These are phyloP conservation scores for Trichosporon coremiiforme DNA, from an alignment of 1,284 basidiomycete species.

Conservation along the genomic window DNA sequence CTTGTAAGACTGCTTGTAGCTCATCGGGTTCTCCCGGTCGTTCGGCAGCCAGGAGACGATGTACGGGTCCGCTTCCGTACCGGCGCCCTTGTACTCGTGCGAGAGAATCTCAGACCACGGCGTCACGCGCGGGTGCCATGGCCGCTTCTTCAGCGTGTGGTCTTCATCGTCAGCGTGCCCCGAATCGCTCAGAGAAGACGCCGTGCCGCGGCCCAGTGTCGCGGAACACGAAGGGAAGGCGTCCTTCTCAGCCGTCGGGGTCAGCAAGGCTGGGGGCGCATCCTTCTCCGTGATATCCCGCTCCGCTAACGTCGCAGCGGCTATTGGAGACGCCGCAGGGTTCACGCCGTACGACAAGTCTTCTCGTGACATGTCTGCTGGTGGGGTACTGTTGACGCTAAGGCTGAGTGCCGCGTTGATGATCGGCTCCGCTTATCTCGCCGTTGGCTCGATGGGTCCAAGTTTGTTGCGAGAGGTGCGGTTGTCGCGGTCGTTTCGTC, in stretches of 20 bases:
- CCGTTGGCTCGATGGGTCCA: neutral
- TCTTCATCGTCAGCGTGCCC: constrained; percentile 12
- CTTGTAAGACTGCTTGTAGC: constrained; percentile 37
- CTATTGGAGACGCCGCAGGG: neutral
- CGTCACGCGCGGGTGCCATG: constrained; percentile 23
- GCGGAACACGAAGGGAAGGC: neutral
- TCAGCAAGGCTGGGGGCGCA: neutral
- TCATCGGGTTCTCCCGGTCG: constrained; percentile 44
- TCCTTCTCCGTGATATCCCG: neutral
- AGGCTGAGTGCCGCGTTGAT: neutral
- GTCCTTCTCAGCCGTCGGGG: neutral
- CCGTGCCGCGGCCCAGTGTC: neutral
- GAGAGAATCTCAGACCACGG: constrained; percentile 21
- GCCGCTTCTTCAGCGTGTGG: constrained; percentile 14
- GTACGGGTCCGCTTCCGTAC: constrained; percentile 53
- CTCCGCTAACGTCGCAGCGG: neutral
- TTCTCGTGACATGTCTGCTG: neutral
- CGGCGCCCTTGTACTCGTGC: constrained; percentile 33
- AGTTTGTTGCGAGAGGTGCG: neutral
- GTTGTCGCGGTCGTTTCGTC: neutral
- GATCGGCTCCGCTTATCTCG: neutral
- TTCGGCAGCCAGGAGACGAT: constrained; percentile 46
- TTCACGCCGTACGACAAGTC: neutral
- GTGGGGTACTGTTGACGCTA: neutral
- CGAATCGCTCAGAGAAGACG: neutral